Percentiles rank a stretch among this genome's conserved stretches.
Conservation (phyloP, 2,329 filamentous ascomycete species). For the Apiospora hydei region DNA sequence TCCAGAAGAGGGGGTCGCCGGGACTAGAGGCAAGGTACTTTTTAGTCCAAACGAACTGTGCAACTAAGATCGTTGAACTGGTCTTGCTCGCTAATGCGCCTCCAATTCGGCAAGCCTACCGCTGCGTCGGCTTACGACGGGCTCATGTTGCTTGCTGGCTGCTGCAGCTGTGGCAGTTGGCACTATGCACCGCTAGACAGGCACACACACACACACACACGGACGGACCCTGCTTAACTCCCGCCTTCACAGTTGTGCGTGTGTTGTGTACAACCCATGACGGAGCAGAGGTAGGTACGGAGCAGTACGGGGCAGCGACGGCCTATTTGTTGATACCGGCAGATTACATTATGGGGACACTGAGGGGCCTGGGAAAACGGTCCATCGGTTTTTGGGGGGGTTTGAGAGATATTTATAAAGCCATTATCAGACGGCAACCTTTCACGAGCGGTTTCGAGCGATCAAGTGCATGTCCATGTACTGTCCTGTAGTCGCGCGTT, state of each 20-base stretch:
- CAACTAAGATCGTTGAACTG: slow-evolving; percentile 21
- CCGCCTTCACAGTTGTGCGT: neutral
- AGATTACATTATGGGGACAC: too few relatives aligned
- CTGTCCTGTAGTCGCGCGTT: neutral
- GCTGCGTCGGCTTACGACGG: slow-evolving; percentile 16
- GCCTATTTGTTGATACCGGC: too few relatives aligned
- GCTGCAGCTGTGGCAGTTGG: slow-evolving; percentile 18
- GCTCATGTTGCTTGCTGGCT: neutral
- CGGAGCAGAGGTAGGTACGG: too few relatives aligned
- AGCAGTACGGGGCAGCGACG: too few relatives aligned
- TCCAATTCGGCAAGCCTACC: slow-evolving; percentile 18
- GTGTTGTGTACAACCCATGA: neutral
- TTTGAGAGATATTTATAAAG: too few relatives aligned
- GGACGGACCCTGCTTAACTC: neutral
- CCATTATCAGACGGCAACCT: too few relatives aligned
- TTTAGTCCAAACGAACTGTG: slow-evolving; percentile 17
- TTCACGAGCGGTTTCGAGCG: neutral
- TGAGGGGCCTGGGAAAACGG: too few relatives aligned
- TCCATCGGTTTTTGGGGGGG: too few relatives aligned
- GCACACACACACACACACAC: neutral
- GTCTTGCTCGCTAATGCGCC: slow-evolving; percentile 17
- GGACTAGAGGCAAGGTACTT: neutral
- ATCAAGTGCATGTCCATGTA: neutral
- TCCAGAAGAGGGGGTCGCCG: neutral
- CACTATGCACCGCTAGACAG: slow-evolving; percentile 7